Conservation (phyloP, 768 basidiomycete species). For the Pulveroboletus ravenelii region DNA sequence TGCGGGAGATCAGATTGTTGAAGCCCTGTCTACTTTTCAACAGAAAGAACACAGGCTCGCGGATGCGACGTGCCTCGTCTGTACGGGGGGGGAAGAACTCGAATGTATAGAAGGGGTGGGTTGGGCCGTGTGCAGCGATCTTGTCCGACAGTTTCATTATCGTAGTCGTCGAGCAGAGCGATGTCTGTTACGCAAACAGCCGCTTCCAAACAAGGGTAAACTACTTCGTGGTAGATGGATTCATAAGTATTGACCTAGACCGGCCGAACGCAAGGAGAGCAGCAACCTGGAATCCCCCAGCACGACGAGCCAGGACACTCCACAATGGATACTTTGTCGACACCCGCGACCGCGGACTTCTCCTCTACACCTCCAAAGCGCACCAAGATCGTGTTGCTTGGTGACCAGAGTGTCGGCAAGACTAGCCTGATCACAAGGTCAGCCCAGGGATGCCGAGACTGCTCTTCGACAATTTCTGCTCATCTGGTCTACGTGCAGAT, state of each 20-base stretch:
- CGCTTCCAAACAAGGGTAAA: slow-evolving; percentile 27
- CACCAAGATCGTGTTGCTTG: slow-evolving; percentile 93
- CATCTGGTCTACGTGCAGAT: slow-evolving; percentile 43
- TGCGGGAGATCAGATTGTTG: slow-evolving; percentile 84
- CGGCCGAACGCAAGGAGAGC: neutral
- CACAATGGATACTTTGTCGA: slow-evolving; percentile 48
- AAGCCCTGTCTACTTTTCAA: slow-evolving; percentile 57
- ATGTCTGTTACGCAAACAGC: slow-evolving; percentile 1
- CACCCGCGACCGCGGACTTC: slow-evolving; percentile 77
- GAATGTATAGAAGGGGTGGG: slow-evolving; percentile 81
- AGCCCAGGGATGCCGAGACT: slow-evolving; percentile 21
- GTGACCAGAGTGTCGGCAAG: slow-evolving; percentile 98
- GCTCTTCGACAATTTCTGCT: neutral
- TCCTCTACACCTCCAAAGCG: slow-evolving; percentile 88
- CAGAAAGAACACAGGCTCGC: neutral
- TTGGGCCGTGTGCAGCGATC: slow-evolving; percentile 42
- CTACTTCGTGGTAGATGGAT: neutral
- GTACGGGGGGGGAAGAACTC: slow-evolving; percentile 98
- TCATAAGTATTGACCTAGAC: slow-evolving; percentile 12
- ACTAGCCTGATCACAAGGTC: slow-evolving; percentile 96
- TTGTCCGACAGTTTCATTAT: slow-evolving; percentile 73
- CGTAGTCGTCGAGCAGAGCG: neutral
- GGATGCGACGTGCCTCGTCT: slow-evolving; percentile 54
- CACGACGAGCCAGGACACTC: neutral
- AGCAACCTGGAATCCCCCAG: neutral